A percentile compares a stretch with the other conserved stretches of the same genome.
These are phyloP conservation scores for Erythrophleum fordii DNA, from an alignment of 306 rosid species.

Conservation along the genomic window DNA sequence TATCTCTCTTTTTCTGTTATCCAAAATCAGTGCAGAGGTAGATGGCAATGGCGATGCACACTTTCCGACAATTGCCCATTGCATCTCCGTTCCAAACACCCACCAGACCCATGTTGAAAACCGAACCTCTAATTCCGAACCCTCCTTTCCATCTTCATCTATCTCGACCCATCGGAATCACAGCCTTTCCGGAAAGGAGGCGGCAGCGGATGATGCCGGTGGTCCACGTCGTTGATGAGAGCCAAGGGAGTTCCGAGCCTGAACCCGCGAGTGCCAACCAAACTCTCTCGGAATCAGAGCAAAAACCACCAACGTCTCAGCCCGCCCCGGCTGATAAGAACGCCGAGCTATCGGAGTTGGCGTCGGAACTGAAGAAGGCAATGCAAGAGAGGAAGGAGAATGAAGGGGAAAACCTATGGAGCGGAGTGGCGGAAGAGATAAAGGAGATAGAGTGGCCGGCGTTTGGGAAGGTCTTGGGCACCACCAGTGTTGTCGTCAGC, in stretches of 20 bases:
- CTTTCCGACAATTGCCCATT: conserved; percentile 28
- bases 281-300: conserved; percentile 25
- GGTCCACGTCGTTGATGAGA: conserved; percentile 59
- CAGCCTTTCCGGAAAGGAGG: background rate
- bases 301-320: background rate
- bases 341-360: conserved; percentile 54
- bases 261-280: conserved; percentile 30
- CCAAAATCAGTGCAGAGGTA: conserved; percentile 16
- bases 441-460: conserved; percentile 88
- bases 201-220: background rate
- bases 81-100: conserved; percentile 32
- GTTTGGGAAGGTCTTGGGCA: conserved; percentile 82
- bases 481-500: conserved; percentile 81
- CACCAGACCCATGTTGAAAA: conserved; percentile 1
- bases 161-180: conserved; percentile 5
- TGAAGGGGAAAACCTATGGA: conserved; percentile 48
- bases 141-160: conserved; percentile 6
- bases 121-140: conserved; percentile 18
- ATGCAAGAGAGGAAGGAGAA: conserved; percentile 71
- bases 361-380: conserved; percentile 76
- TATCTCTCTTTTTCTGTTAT: conserved; percentile 24
- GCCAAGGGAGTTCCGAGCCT: conserved; percentile 57
- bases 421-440: conserved; percentile 81
- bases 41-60: conserved; percentile 40
- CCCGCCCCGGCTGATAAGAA: background rate